A percentile compares a stretch with the other conserved stretches of the same genome.
Conservation (phyloP, 2,329 filamentous ascomycete genomes). For the Elsinoe fawcettii region DNA sequence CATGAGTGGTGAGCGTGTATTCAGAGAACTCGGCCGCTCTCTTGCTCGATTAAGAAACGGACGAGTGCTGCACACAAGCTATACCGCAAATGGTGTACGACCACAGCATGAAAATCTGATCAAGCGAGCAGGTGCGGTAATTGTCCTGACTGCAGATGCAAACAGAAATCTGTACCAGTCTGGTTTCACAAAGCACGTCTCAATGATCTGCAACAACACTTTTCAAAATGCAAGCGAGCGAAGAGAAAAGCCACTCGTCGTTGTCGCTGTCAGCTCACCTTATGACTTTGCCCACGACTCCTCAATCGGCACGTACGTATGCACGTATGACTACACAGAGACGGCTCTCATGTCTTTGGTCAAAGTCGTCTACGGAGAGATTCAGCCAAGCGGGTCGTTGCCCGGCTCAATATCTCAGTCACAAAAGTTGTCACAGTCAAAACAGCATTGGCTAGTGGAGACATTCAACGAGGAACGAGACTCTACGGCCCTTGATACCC, state of each 20-base stretch:
- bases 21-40: conserved; percentile 78
- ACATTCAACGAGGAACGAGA: conserved; percentile 77
- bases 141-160: conserved; percentile 87
- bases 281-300: conserved; percentile 96
- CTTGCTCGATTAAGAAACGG: conserved; percentile 80
- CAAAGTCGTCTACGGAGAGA: conserved; percentile 72
- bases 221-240: conserved; percentile 62
- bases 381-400: conserved; percentile 48
- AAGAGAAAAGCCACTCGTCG: conserved; percentile 73
- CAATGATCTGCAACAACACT: conserved; percentile 87
- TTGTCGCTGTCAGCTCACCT: conserved; percentile 87
- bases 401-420: conserved; percentile 75
- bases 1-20: conserved; percentile 89
- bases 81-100: conserved; percentile 84
- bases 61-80: conserved; percentile 85
- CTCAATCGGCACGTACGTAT: conserved; percentile 83
- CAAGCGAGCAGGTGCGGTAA: conserved; percentile 76
- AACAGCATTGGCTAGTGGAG: conserved; percentile 92
- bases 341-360: conserved; percentile 80
- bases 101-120: conserved; percentile 92
- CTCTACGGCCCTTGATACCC: conserved; percentile 60
- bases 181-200: conserved; percentile 90
- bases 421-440: conserved; percentile 78
- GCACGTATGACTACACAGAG: conserved; percentile 94
- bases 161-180: conserved; percentile 91